These are phyloP conservation scores for Neonectria magnoliae DNA, from an alignment of 2,329 filamentous ascomycete species.

Conservation along the genomic window DNA sequence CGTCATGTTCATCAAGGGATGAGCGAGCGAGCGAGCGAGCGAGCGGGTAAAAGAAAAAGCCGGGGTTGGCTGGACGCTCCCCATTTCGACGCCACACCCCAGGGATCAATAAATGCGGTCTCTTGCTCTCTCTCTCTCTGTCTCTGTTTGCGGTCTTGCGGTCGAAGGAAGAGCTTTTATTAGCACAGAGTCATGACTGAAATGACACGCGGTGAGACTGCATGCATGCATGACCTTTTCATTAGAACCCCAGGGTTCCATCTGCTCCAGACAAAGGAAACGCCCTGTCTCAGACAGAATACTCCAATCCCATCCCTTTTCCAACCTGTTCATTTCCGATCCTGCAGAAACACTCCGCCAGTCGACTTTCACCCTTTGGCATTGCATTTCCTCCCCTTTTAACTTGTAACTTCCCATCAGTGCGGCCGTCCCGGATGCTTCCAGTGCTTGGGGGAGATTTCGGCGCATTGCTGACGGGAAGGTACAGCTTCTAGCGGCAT, in stretches of 20 bases:
- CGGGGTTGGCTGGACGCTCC: not conserved
- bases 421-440: not conserved
- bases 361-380: not conserved
- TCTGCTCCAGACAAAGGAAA: not conserved
- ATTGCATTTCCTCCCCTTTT: not conserved
- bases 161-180: not conserved
- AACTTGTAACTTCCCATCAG: not conserved
- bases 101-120: not conserved
- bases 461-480: not conserved
- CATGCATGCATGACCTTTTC: constrained; percentile 7
- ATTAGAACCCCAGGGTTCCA: not conserved
- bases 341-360: not conserved
- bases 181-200: not conserved
- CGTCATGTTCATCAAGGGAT: not conserved
- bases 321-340: not conserved
- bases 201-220: constrained; percentile 12
- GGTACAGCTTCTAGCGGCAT: not conserved
- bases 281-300: constrained; percentile 5
- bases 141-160: not conserved
- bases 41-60: not conserved
- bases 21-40: not conserved
- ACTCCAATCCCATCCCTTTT: not conserved
- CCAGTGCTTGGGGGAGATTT: not conserved
- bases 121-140: not conserved
- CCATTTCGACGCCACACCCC: not conserved